Evolutionary conservation across 2,329 filamentous ascomycete genomes (phyloP).

Genomic region (Epichloe glyceriae): DNA sequence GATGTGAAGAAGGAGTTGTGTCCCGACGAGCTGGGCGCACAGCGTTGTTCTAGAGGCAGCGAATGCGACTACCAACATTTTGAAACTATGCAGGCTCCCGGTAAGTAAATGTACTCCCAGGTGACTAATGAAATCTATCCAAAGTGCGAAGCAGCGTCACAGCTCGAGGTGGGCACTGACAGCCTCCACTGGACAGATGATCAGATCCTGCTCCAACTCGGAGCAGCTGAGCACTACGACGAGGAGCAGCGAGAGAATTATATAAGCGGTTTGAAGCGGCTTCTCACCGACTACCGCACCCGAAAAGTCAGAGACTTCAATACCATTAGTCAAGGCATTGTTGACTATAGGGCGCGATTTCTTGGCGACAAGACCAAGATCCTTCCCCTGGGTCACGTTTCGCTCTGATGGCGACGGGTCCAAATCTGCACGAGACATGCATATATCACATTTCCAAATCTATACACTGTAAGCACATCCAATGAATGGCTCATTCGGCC

Average conservation of each 20-base stretch:
- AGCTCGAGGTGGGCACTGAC: conserved; percentile 34
- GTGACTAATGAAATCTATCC: conserved; percentile 8
- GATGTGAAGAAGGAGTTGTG: conserved; percentile 64
- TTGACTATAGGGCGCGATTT: conserved; percentile 53
- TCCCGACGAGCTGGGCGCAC: conserved; percentile 57
- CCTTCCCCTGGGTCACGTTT: conserved; percentile 40
- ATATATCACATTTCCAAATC: neutral
- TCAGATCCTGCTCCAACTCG: conserved; percentile 59
- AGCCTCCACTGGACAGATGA: conserved; percentile 43
- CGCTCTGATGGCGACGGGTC: conserved; percentile 7
- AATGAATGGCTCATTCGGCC: neutral
- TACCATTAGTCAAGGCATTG: conserved; percentile 52
- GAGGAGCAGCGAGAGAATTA: conserved; percentile 49
- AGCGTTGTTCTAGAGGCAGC: conserved; percentile 55
- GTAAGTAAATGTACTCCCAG: conserved; percentile 18
- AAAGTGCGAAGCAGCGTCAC: conserved; percentile 5
- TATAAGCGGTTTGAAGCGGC: conserved; percentile 46
- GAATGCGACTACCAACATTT: conserved; percentile 75
- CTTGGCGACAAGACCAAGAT: conserved; percentile 51
- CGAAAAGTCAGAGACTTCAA: conserved; percentile 52
- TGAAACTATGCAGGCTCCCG: conserved; percentile 24
- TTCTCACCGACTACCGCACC: conserved; percentile 47
- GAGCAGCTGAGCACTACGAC: conserved; percentile 50
- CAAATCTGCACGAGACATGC: neutral
- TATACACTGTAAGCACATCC: conserved; percentile 4